A percentile compares a stretch with the other conserved stretches of the same genome.
phyloP scores from a whole-genome alignment of 352 stramenopile genomes.

The Phytophthora kernoviae region DNA sequence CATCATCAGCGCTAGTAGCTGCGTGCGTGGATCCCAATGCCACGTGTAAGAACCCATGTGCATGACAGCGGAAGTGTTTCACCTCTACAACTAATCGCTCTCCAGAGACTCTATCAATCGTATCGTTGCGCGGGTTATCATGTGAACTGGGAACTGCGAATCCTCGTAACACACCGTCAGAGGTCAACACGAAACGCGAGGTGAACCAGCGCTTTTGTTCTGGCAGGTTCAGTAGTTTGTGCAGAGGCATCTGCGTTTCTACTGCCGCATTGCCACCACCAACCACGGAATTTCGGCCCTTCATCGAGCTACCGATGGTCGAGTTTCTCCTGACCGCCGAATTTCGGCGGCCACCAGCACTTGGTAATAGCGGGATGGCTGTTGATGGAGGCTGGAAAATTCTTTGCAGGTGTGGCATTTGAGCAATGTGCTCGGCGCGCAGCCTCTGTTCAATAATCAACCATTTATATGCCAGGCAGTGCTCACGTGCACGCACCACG shows the following conservation, averaged over 20 bases:
- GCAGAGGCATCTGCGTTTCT: conserved; percentile 32
- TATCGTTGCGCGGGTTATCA: not conserved
- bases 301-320: conserved; percentile 2
- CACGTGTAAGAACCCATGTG: conserved; percentile 34
- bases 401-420: conserved; percentile 57
- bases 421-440: conserved; percentile 52
- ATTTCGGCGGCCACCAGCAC: too few species aligned
- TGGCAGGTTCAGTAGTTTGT: conserved; percentile 59
- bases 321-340: too few species aligned
- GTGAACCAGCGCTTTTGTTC: conserved; percentile 58
- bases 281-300: conserved; percentile 12
- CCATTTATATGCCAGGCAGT: conserved; percentile 64
- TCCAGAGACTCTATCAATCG: conserved; percentile 15
- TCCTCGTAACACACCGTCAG: conserved; percentile 53
- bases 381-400: conserved; percentile 51
- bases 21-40: conserved; percentile 11
- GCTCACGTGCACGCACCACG: conserved; percentile 56
- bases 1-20: conserved; percentile 6
- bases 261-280: not conserved
- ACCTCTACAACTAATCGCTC: conserved; percentile 51
- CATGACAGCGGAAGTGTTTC: conserved; percentile 56
- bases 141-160: conserved; percentile 4
- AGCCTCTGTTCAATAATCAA: conserved; percentile 48
- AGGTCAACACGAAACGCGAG: conserved; percentile 47
- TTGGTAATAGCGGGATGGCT: not conserved